Conservation (phyloP, 441 rosid species). For the Pelargonium fulgidum region DNA sequence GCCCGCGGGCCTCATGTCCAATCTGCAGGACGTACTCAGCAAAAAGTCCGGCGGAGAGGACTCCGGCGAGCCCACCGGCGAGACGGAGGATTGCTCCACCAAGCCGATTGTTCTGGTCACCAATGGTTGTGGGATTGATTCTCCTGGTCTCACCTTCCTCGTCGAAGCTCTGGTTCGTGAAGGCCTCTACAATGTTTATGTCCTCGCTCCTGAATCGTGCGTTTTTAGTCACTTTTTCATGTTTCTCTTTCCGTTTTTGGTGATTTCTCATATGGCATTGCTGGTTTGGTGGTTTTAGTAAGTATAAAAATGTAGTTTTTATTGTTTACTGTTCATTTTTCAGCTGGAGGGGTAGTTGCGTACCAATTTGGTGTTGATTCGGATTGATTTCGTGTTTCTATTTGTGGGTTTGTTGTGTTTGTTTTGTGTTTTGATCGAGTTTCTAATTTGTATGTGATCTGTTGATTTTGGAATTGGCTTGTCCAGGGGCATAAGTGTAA, state of each 20-base stretch:
- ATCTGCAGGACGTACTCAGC: slow-evolving; percentile 74
- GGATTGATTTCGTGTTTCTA: neutral
- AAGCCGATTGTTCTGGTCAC: slow-evolving; percentile 79
- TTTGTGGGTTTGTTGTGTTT: slow-evolving; percentile 4
- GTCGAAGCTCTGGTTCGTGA: slow-evolving; percentile 75
- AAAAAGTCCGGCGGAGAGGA: slow-evolving; percentile 37
- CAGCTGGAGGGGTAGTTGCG: too few species aligned
- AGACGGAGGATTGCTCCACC: slow-evolving; percentile 41
- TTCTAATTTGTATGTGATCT: neutral
- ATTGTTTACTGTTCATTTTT: too few species aligned
- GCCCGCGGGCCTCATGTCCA: slow-evolving; percentile 76
- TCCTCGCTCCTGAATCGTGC: slow-evolving; percentile 95
- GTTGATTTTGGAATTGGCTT: neutral
- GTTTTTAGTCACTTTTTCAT: slow-evolving; percentile 17
- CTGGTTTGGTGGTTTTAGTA: neutral
- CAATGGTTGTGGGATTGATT: slow-evolving; percentile 84
- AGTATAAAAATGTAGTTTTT: neutral
- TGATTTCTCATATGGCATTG: neutral
- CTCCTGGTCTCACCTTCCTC: slow-evolving; percentile 74
- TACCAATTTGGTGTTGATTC: neutral
- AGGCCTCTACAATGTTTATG: slow-evolving; percentile 77
- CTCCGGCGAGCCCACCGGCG: slow-evolving; percentile 25
- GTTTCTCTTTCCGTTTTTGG: neutral
- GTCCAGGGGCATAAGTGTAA: too few species aligned
- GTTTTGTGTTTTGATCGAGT: neutral